Base-by-base conservation (phyloP, 148 eudicot species). In the Pharnaceum exiguum region DNA sequence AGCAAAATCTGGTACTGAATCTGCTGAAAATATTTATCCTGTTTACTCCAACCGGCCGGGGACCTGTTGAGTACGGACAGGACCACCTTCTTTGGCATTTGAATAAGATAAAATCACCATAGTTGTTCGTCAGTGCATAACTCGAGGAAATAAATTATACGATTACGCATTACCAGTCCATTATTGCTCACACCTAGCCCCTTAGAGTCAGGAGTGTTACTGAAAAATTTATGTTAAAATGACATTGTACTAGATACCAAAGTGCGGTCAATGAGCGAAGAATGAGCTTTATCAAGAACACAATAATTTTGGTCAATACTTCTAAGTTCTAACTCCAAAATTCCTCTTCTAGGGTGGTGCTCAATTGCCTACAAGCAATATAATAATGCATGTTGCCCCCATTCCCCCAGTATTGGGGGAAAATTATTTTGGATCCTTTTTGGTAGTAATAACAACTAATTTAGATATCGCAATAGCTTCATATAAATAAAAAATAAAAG, bases 221-320 rank as follows among this genome's bases (percentile, higher is more conserved):
- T 48, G 43, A 37, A 21, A 37, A 55, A 35, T 13, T 22, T 13
- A 22, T 13, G 15, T 11, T 26, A 15, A 49, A 49, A 31, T 19
- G 7, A 10, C 13, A 51, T 9, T 17, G 7, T 17, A 16, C 1
- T 35, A 35, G 25, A 55, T 63, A 21, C 27, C n/a, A 12, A 54
- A 63, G 17, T 49, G n/a, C 44, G 45, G 61, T 71, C 75, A 71
- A 71, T 42, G 29, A 32, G 30, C 2, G 11, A 42, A 49, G 19
- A 26, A 18, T 53, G 39, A 55, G 64, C 51, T 57, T 66, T 57
- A 21, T 29, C 38, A 58, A 57, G 59, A 63, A 51, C n/a, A n/a
- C 69, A 56, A 70, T 70, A 57, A 70, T 63, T 63, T 25, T 62
- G 62, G 74, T 70, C 74, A 70, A 70, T 40, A 21, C 37, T n/a